Evolutionary conservation across 2,329 filamentous ascomycete species (phyloP), one percentile per base, ranked within the genome.

Genomic region (Dactylellina sp.): DNA sequence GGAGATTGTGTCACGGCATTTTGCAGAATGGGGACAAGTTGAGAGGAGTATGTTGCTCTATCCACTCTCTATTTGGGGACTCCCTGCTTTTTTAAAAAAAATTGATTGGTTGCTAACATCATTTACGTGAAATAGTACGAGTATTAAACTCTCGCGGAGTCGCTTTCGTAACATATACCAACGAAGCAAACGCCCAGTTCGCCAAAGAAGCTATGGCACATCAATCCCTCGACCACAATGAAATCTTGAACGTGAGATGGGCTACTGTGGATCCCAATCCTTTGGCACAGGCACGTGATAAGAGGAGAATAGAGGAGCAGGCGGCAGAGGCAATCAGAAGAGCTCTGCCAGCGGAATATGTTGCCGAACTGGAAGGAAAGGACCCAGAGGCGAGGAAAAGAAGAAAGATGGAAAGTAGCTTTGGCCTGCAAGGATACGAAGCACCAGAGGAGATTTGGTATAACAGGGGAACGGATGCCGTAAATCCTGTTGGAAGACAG

Each of bases 251-350:
- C 81, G 93, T 99, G 52, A 87, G 96, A 76, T 99, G 95, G 95
- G 95, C 95, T 44, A 99, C 95, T 0, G 91, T 92, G 5, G 95
- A 99, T 80, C 95, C 95, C 0, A 99, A 99, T 78, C 95, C 95
- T 0, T 89, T 95, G 84, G 93, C 94, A 1, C 92, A 97, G 81
- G 96, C 96, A 76, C 87, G 96, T 72, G 95, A 99, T 82, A 94
- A 91, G 1, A 86, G 90, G 40, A 86, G 90, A 42, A 90, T 99
- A 72, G 95, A 99, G 80, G 95, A 99, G 80, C 95, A 99, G 81
- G 95, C 95, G 1, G 95, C 95, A 0, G 95, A 97, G 79, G 96
- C 95, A 0, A 92, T 99, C 66, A 85, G 95, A 16, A 86, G 91
- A 76, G 94, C 95, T 0, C 83, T 99, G 2, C 95, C 95, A 0